Evolutionary conservation across 768 basidiomycete species (phyloP), one percentile per base, ranked within the genome.

Genomic region (Lactifluus echinatus): DNA sequence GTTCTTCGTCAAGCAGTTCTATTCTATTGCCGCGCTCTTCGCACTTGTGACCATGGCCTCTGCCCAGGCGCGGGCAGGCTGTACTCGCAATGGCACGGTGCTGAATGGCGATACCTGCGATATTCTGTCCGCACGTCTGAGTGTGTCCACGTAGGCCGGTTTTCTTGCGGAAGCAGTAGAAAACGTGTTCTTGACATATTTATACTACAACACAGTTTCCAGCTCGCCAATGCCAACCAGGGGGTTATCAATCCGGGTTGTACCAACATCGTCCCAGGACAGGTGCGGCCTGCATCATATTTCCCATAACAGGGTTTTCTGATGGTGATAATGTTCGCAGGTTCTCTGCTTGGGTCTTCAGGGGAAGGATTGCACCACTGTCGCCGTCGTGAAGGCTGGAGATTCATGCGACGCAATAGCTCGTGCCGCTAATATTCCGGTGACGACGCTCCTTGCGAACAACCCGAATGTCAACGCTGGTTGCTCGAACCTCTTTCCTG

Each of bases 401-500:
- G 78, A 87, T 64, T 75, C 70, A 31, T 88, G 87, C 69, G 61
- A 50, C 1, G 53, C 47, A 23, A 76, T 87, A 52, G 68, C 76
- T 2, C 46, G 56, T 0, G 66, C 56, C 23, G 74, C 75, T 55
- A 72, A 71, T 28, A 77, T 84, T 56, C 31, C 31, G 4, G n/a
- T n/a, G 31, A 10, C 39, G 79, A 75, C 81, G 7, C 74, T 90
- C 34, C 73, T 69, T 66, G n/a, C 64, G 57, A 90, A 89, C 79
- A 91, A 91, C 79, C 89, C 87, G 26, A 83, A 88, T 70, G 75
- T 90, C 64, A 59, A 80, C 65, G 4, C 52, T 0, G 71, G 67
- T 0, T 86, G 81, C 69, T 71, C 62, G 63, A 89, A 89, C 74
- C 73, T 89, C 68, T 88, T 89, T 72, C 66, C 84, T 54, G 85